These are phyloP conservation scores for Microbotryomycetes sp. DNA, from an alignment of 1,284 basidiomycete genomes.

Conservation along the genomic window DNA sequence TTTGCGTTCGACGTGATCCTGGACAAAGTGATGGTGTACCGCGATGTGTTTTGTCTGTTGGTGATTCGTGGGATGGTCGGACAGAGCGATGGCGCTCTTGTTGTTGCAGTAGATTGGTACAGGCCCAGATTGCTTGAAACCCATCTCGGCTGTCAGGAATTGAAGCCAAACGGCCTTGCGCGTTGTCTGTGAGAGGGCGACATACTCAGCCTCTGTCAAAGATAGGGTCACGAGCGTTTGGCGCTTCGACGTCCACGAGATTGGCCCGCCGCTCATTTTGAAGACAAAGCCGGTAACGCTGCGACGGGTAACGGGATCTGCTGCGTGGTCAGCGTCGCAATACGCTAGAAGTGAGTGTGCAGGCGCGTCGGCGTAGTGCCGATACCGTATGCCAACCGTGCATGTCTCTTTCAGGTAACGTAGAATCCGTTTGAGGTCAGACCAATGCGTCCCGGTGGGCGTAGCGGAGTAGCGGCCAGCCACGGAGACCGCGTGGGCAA, in stretches of 20 bases:
- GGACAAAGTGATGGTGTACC: conserved; percentile 35
- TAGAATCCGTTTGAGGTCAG: conserved; percentile 43
- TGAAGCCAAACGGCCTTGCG: conserved; percentile 44
- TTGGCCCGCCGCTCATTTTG: conserved; percentile 35
- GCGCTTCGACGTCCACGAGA: conserved; percentile 44
- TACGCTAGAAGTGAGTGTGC: conserved; percentile 42
- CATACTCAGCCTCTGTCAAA: conserved; percentile 46
- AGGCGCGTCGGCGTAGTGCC: conserved; percentile 2
- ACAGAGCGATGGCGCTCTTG: conserved; percentile 31
- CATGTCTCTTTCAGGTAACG: conserved; percentile 50
- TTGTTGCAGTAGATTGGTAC: conserved; percentile 36
- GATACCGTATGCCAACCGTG: conserved; percentile 34
- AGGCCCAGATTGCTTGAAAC: conserved; percentile 11
- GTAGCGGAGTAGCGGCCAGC: conserved; percentile 38
- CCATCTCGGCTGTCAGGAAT: conserved; percentile 33
- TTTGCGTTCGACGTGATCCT: conserved; percentile 24
- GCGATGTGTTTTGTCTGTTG: conserved; percentile 38
- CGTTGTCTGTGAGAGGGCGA: conserved; percentile 47
- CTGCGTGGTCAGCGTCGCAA: conserved; percentile 46
- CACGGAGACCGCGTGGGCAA: conserved; percentile 43
- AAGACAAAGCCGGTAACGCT: conserved; percentile 45
- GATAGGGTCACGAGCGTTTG: conserved; percentile 43
- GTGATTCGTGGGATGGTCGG: conserved; percentile 31
- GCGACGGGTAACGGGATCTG: conserved; percentile 35
- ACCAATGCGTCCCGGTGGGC: conserved; percentile 43